Evolutionary conservation across 2,329 filamentous ascomycete species (phyloP).

Genomic region (Pseudogymnoascus sp.): DNA sequence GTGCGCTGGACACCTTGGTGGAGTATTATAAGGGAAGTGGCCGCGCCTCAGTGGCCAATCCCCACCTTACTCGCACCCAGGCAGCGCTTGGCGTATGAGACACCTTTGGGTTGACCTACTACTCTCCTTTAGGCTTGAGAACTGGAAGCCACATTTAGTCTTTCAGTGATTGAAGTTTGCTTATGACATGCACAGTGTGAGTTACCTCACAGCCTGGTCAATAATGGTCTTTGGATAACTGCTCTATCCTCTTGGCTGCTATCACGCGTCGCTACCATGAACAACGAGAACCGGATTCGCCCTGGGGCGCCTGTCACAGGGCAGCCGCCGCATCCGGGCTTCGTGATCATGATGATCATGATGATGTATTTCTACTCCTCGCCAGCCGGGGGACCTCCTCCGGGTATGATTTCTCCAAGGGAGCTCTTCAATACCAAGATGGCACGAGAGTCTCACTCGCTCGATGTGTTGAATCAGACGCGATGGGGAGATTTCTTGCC

Average conservation of each 20-base stretch:
- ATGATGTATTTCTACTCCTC: slow-evolving; percentile 28
- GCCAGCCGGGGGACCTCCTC: slow-evolving; percentile 22
- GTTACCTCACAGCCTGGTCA: neutral
- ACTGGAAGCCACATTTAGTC: neutral
- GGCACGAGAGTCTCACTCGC: slow-evolving; percentile 44
- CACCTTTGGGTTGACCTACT: neutral
- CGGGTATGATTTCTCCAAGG: slow-evolving; percentile 37
- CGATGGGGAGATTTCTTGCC: slow-evolving; percentile 55
- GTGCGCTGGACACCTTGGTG: neutral
- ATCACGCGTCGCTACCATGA: slow-evolving; percentile 6
- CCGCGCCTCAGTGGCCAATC: neutral
- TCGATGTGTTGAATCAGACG: slow-evolving; percentile 47
- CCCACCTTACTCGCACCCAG: neutral
- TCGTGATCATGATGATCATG: slow-evolving; percentile 26
- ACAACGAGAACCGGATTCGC: neutral
- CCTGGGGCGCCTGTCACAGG: neutral
- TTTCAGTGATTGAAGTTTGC: neutral
- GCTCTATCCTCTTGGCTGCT: neutral
- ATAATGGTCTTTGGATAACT: slow-evolving; percentile 7
- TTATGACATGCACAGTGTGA: neutral
- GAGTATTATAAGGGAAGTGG: neutral
- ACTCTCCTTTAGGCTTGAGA: neutral
- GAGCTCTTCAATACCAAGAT: slow-evolving; percentile 41
- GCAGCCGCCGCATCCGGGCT: slow-evolving; percentile 11
- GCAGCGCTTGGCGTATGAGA: neutral